These are phyloP conservation scores for Monilinia aucupariae DNA, from an alignment of 2,329 filamentous ascomycete genomes.

Conservation along the genomic window DNA sequence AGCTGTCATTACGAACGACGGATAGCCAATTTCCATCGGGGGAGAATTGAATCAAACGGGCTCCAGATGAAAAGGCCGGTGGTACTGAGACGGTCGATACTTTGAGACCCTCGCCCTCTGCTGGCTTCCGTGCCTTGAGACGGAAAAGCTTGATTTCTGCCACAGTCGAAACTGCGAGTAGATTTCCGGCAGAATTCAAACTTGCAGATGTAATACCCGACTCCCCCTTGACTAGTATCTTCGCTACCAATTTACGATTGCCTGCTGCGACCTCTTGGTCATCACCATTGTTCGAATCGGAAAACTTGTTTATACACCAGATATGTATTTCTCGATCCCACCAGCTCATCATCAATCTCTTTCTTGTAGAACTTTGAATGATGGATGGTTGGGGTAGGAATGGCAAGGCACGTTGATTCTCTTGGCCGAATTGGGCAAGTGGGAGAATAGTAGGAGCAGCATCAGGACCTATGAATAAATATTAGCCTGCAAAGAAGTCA, in stretches of 20 bases:
- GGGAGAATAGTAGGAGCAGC: conserved; percentile 78
- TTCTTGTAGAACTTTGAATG: conserved; percentile 64
- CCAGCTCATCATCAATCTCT: conserved; percentile 79
- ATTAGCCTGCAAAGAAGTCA: conserved; percentile 22
- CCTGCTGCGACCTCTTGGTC: conserved; percentile 41
- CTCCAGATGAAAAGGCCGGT: conserved; percentile 55
- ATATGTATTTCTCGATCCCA: conserved; percentile 85
- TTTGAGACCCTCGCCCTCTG: conserved; percentile 55
- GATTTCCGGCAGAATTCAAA: conserved; percentile 64
- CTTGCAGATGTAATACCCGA: conserved; percentile 74
- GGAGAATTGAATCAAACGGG: conserved; percentile 63
- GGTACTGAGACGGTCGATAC: conserved; percentile 67
- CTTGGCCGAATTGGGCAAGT: conserved; percentile 67
- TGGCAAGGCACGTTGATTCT: conserved; percentile 78
- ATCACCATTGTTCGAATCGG: conserved; percentile 26
- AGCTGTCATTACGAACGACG: conserved; percentile 56
- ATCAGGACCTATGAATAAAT: conserved; percentile 63
- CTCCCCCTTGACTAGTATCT: conserved; percentile 65
- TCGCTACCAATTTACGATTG: conserved; percentile 62
- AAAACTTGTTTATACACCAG: conserved; percentile 54
- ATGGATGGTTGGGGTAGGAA: conserved; percentile 74
- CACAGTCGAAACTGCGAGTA: conserved; percentile 71
- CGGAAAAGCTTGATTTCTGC: conserved; percentile 74
- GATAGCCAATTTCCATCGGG: conserved; percentile 66
- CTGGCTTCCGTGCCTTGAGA: conserved; percentile 49